A percentile compares a stretch with the other conserved stretches of the same genome.
These are phyloP conservation scores for Plenodomus lindquistii DNA, from an alignment of 2,329 filamentous ascomycete species.

Conservation along the genomic window DNA sequence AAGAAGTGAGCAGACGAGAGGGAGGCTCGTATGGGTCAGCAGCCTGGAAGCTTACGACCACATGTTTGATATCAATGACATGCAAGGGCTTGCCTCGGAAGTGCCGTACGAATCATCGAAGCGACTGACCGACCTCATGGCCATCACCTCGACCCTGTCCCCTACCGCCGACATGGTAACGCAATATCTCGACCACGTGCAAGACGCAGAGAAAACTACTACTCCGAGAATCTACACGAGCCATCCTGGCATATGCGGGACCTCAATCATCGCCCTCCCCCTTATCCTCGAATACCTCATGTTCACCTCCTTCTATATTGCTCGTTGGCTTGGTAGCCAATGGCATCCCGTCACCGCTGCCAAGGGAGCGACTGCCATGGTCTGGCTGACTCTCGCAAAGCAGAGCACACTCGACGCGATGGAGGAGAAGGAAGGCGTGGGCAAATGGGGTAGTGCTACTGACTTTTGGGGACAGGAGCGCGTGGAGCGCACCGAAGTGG, in stretches of 20 bases:
- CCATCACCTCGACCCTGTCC: slow-evolving; percentile 72
- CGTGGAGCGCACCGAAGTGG: slow-evolving; percentile 78
- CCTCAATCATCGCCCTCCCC: slow-evolving; percentile 76
- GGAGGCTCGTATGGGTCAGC: slow-evolving; percentile 83
- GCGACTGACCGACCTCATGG: slow-evolving; percentile 80
- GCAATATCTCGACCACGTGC: slow-evolving; percentile 25
- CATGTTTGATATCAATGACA: slow-evolving; percentile 67
- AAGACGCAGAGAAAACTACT: slow-evolving; percentile 17
- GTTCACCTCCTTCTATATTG: slow-evolving; percentile 68
- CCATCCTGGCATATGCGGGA: slow-evolving; percentile 86
- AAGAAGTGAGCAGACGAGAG: slow-evolving; percentile 48
- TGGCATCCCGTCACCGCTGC: slow-evolving; percentile 86
- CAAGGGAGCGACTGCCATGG: slow-evolving; percentile 72
- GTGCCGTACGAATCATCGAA: slow-evolving; percentile 85
- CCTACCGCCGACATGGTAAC: slow-evolving; percentile 56
- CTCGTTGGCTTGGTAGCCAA: slow-evolving; percentile 78
- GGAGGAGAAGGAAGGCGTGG: slow-evolving; percentile 56
- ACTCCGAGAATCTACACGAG: slow-evolving; percentile 72
- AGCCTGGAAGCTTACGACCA: slow-evolving; percentile 71
- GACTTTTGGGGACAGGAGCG: slow-evolving; percentile 61
- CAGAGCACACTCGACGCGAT: slow-evolving; percentile 64
- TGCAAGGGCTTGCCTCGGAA: slow-evolving; percentile 69
- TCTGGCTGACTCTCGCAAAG: slow-evolving; percentile 75
- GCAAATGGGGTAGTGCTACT: slow-evolving; percentile 84
- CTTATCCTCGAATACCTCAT: slow-evolving; percentile 72